Evolutionary conservation across 352 stramenopile genomes (phyloP).

Genomic region (Elongisporangium prolatum): DNA sequence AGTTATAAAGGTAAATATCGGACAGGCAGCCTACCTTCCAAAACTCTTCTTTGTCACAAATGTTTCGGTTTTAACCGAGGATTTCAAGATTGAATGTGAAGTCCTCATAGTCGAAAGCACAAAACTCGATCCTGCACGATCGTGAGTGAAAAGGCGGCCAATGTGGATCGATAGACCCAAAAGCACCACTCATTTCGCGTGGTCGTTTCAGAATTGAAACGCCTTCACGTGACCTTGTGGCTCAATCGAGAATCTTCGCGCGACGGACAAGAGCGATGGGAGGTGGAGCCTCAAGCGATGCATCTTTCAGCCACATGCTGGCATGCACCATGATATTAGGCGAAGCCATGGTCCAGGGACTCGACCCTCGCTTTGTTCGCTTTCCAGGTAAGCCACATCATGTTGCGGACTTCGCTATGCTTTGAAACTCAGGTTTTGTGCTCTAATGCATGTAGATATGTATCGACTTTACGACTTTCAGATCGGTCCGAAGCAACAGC

Average conservation of each 20-base stretch:
- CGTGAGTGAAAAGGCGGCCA: neutral
- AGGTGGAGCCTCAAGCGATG: constrained; percentile 58
- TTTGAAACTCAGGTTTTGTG: too few relatives aligned
- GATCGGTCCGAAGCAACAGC: constrained; percentile 60
- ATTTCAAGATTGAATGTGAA: too few relatives aligned
- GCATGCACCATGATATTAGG: constrained; percentile 82
- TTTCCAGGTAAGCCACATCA: constrained; percentile 44
- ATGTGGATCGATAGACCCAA: too few relatives aligned
- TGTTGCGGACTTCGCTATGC: too few relatives aligned
- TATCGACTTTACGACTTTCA: constrained; percentile 83
- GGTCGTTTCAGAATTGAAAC: neutral
- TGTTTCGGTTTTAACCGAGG: too few relatives aligned
- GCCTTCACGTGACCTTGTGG: constrained; percentile 9
- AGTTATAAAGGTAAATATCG: too few relatives aligned
- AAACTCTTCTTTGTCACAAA: too few relatives aligned
- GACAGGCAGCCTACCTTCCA: too few relatives aligned
- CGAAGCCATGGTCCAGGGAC: constrained; percentile 74
- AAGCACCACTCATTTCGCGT: too few relatives aligned
- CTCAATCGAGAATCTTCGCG: constrained; percentile 10
- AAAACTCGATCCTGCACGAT: too few relatives aligned
- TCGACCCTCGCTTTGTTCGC: constrained; percentile 72
- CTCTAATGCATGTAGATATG: too few relatives aligned
- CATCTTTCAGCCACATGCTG: constrained; percentile 79
- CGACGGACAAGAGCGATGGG: constrained; percentile 33
- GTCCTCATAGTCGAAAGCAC: too few relatives aligned